A percentile compares a stretch with the other conserved stretches of the same genome.
Conservation (phyloP, 2,329 filamentous ascomycete species). For the Alternaria metachromatica region DNA sequence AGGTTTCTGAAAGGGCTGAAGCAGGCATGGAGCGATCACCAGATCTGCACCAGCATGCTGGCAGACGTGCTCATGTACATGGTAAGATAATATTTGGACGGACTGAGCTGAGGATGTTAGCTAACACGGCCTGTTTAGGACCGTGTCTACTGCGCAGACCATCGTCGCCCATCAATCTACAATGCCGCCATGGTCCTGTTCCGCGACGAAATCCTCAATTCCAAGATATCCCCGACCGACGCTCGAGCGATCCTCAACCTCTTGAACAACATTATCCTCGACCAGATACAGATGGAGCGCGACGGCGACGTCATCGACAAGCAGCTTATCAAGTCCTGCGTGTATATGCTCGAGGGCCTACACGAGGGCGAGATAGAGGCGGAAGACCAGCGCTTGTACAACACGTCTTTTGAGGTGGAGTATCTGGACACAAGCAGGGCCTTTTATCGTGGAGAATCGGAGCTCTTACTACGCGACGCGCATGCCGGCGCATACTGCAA, state of each 20-base stretch:
- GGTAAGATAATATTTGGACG: slow-evolving; percentile 51
- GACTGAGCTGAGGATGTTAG: slow-evolving; percentile 1
- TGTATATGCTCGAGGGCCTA: slow-evolving; percentile 87
- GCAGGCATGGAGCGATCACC: slow-evolving; percentile 85
- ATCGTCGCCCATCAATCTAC: slow-evolving; percentile 78
- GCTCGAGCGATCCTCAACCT: slow-evolving; percentile 70
- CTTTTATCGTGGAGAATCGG: slow-evolving; percentile 81
- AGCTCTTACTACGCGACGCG: slow-evolving; percentile 74
- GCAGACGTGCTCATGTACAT: slow-evolving; percentile 98
- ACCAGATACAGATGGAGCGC: slow-evolving; percentile 91
- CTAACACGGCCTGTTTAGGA: slow-evolving; percentile 61
- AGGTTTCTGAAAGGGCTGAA: slow-evolving; percentile 79
- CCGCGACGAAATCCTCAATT: slow-evolving; percentile 80
- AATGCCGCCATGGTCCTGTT: slow-evolving; percentile 85
- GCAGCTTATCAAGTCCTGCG: slow-evolving; percentile 78
- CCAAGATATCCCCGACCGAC: slow-evolving; percentile 55
- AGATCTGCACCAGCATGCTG: slow-evolving; percentile 93
- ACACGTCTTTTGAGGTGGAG: slow-evolving; percentile 79
- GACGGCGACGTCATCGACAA: slow-evolving; percentile 89
- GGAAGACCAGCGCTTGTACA: slow-evolving; percentile 81
- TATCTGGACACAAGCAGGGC: slow-evolving; percentile 73
- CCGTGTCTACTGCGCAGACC: slow-evolving; percentile 78
- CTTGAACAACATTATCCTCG: slow-evolving; percentile 81
- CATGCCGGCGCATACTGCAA: slow-evolving; percentile 84
- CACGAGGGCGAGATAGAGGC: slow-evolving; percentile 82